phyloP scores from a whole-genome alignment of 2,329 filamentous ascomycete species.

The Pseudogymnoascus sp. region DNA sequence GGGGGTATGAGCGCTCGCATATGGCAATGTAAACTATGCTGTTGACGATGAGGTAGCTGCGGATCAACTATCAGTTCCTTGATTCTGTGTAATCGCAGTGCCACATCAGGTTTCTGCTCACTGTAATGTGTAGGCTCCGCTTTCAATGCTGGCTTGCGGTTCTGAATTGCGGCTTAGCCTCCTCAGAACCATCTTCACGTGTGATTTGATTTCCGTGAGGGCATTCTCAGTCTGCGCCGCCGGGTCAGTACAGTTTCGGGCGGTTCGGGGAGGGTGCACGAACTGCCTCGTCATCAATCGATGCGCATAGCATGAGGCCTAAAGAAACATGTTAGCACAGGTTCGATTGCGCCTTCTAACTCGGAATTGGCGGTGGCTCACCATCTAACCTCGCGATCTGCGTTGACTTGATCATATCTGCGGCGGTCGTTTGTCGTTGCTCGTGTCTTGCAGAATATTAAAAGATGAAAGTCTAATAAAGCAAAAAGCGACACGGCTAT shows the following conservation, averaged over 20 bases:
- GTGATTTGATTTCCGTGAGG: constrained; percentile 79
- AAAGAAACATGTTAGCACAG: constrained; percentile 15
- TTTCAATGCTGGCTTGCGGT: constrained; percentile 86
- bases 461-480: background rate
- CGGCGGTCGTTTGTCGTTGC: background rate
- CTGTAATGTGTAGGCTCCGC: constrained; percentile 76
- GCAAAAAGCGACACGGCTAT: background rate
- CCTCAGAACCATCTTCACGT: constrained; percentile 84
- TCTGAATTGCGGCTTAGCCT: constrained; percentile 84
- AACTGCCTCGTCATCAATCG: constrained; percentile 82
- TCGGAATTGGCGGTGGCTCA: constrained; percentile 31
- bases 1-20: constrained; percentile 87
- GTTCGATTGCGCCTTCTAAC: background rate
- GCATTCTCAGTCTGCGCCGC: constrained; percentile 55
- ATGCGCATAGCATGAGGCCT: constrained; percentile 94
- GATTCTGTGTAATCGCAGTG: background rate
- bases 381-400: constrained; percentile 92
- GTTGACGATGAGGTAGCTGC: constrained; percentile 74
- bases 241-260: background rate
- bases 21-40: constrained; percentile 89
- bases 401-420: constrained; percentile 68
- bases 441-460: background rate
- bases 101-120: constrained; percentile 37
- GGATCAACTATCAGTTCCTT: background rate
- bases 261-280: constrained; percentile 17